These are phyloP conservation scores for Dendrostoma leiphaemia DNA, from an alignment of 2,329 filamentous ascomycete genomes.

Conservation along the genomic window DNA sequence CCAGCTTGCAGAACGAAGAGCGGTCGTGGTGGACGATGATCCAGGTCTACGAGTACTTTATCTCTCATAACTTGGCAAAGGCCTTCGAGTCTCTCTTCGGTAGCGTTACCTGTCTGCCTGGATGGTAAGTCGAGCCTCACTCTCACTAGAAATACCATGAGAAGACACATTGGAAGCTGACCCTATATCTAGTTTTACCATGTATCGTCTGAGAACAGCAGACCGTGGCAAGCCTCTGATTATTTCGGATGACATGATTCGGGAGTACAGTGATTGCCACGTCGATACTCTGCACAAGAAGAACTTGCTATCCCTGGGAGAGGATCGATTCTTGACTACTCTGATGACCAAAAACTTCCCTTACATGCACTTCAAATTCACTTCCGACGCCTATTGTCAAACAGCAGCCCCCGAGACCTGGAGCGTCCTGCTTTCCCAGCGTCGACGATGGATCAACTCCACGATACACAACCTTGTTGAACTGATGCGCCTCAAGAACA, in stretches of 20 bases:
- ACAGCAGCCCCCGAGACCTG: conserved; percentile 94
- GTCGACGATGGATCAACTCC: conserved; percentile 99
- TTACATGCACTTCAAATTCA: conserved; percentile 92
- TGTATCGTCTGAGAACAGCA: conserved; percentile 93
- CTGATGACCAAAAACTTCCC: conserved; percentile 99
- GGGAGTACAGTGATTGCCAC: conserved; percentile 83
- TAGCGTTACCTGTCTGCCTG: conserved; percentile 96
- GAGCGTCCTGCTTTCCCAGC: conserved; percentile 92
- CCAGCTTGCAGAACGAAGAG: conserved; percentile 92
- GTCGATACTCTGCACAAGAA: conserved; percentile 97
- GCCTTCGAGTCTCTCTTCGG: conserved; percentile 97
- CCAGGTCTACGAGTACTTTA: conserved; percentile 99
- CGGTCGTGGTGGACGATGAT: conserved; percentile 99
- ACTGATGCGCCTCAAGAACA: conserved; percentile 83
- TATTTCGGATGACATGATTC: conserved; percentile 83
- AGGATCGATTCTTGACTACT: conserved; percentile 96
- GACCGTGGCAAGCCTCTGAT: conserved; percentile 94
- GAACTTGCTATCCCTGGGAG: conserved; percentile 88
- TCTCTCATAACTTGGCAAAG: conserved; percentile 95
- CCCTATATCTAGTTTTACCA: conserved; percentile 73
- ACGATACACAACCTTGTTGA: conserved; percentile 96
- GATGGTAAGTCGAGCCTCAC: conserved; percentile 70
- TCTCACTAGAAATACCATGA: not conserved
- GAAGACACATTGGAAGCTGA: conserved; percentile 33
- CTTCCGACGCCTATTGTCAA: conserved; percentile 87